These are phyloP conservation scores for Xylogone sp. DNA, from an alignment of 2,329 filamentous ascomycete genomes.

Conservation along the genomic window DNA sequence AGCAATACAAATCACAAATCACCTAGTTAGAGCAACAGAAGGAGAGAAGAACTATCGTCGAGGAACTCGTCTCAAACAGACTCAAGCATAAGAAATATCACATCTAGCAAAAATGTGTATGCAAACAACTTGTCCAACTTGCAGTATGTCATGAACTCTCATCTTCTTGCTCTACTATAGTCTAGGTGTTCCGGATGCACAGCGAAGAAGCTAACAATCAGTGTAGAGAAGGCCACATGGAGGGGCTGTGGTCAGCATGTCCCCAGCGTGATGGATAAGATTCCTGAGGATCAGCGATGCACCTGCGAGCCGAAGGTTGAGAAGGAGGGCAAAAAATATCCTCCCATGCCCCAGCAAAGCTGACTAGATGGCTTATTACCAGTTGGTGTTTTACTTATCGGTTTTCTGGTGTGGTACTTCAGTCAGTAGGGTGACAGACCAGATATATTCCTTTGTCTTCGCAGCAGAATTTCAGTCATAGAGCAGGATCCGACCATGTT, in stretches of 20 bases:
- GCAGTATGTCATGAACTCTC: constrained; percentile 37
- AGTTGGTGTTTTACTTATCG: not conserved
- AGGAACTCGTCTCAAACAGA: too few species aligned
- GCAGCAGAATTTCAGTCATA: too few species aligned
- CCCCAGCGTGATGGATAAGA: constrained; percentile 46
- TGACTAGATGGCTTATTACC: constrained; percentile 11
- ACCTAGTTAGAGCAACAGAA: too few species aligned
- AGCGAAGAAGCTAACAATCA: not conserved
- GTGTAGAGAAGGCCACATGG: constrained; percentile 47
- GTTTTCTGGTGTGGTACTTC: not conserved
- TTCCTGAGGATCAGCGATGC: constrained; percentile 49
- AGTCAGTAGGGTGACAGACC: not conserved
- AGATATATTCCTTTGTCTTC: not conserved
- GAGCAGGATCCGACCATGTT: too few species aligned
- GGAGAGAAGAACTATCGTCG: too few species aligned
- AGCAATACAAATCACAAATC: too few species aligned
- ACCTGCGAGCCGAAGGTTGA: constrained; percentile 47
- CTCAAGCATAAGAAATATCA: not conserved
- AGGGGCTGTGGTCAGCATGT: constrained; percentile 49
- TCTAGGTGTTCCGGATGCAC: not conserved
- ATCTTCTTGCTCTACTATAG: not conserved
- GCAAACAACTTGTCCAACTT: constrained; percentile 44
- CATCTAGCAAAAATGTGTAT: constrained; percentile 40
- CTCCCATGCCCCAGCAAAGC: constrained; percentile 40
- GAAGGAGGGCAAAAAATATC: constrained; percentile 47